Base-by-base conservation (phyloP, 768 basidiomycete genomes). In the Hysterangium stoloniferum region DNA sequence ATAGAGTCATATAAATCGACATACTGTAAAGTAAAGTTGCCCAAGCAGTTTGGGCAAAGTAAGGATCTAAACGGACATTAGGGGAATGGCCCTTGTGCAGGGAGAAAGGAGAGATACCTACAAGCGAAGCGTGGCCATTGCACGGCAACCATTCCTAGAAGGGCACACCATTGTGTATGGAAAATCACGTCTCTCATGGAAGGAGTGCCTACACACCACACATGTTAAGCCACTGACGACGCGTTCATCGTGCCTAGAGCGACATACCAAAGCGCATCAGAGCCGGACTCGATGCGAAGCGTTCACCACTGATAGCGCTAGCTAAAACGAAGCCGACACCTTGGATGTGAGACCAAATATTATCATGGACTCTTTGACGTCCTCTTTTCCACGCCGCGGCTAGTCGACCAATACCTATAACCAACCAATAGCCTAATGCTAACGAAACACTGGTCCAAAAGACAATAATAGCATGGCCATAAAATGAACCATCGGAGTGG, bases 101-200 rank as follows among this genome's bases (percentile, higher is more conserved):
- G 48, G 31, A 43, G 24, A 50, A 31, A 43, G 12, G 29, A 44
- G 17, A 42, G 20, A 22, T 28, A 75, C 86, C 57, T 59, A 93
- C 93, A 98, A 54, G 85, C 76, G 64, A 94, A 97, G 13, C 74
- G 71, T 0, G 96, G 95, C 95, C 95, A 99, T 62, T 89, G 77
- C 19, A 98, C 91, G 29, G 95, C 90, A 48, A 98, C 82, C 87
- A 96, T 94, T 28, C 81, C 82, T 12, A 99, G 71, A 28, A 84
- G 77, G 34, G 89, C 78, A 63, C 86, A 89, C 86, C 88, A 97
- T 57, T 96, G 93, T 0, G 93, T 87, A 60, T 94, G 91, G 64
- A 91, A 86, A 44, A 97, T 77, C 45, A 99, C 76, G 64, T 99
- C 96, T 47, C 93, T 75, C 68, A 94, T 69, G 5, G 91, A 90